A percentile compares a stretch with the other conserved stretches of the same genome.
phyloP scores from a whole-genome alignment of 352 stramenopile species.

The Globisporangium lucens region DNA sequence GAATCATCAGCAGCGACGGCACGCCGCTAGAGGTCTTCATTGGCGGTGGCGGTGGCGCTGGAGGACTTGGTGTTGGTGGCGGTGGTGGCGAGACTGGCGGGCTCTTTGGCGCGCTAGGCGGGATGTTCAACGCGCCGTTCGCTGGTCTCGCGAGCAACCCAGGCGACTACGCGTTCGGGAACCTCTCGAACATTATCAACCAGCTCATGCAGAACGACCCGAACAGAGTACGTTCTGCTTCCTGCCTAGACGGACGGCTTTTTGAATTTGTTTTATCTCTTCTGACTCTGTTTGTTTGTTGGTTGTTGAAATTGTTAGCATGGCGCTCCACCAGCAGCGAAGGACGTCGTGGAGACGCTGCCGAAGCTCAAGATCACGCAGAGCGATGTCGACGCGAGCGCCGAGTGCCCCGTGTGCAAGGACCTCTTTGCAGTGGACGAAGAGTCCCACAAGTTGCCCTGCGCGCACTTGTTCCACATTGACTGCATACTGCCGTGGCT shows the following conservation, averaged over 20 bases:
- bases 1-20: slow-evolving; percentile 63
- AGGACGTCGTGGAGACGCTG: slow-evolving; percentile 71
- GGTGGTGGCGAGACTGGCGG: slow-evolving; percentile 35
- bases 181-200: slow-evolving; percentile 83
- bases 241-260: neutral
- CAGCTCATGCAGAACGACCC: slow-evolving; percentile 88
- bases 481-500: slow-evolving; percentile 88
- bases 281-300: slow-evolving; percentile 9
- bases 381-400: slow-evolving; percentile 65
- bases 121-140: slow-evolving; percentile 36
- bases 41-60: slow-evolving; percentile 28
- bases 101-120: slow-evolving; percentile 57
- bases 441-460: slow-evolving; percentile 70
- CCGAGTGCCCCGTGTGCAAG: slow-evolving; percentile 86
- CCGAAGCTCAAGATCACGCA: slow-evolving; percentile 74
- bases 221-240: slow-evolving; percentile 53
- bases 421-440: slow-evolving; percentile 80
- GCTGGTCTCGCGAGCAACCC: slow-evolving; percentile 41
- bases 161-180: slow-evolving; percentile 84
- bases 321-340: slow-evolving; percentile 70
- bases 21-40: slow-evolving; percentile 79
- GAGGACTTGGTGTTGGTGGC: slow-evolving; percentile 25
- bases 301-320: slow-evolving; percentile 38
- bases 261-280: neutral
- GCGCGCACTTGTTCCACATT: slow-evolving; percentile 74